Percentiles rank a stretch among this genome's conserved stretches.
phyloP scores from a whole-genome alignment of 257 asterid species.

The Lycium ferocissimum region DNA sequence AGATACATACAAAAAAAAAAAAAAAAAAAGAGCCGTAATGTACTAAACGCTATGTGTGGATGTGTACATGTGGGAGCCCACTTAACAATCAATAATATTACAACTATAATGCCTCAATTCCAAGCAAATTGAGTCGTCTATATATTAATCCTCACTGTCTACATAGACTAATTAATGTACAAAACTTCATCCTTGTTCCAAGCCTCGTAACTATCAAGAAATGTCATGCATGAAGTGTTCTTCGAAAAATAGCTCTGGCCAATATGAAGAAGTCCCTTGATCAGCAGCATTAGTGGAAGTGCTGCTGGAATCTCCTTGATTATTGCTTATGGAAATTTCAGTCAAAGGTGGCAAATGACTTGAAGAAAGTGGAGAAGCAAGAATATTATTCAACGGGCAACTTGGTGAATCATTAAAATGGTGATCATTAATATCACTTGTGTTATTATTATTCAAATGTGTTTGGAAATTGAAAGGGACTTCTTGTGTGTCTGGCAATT shows the following conservation, averaged over 20 bases:
- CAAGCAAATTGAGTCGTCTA: not conserved
- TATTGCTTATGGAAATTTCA: slow-evolving; percentile 36
- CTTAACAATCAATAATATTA: not conserved
- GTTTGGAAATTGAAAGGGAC: slow-evolving; percentile 53
- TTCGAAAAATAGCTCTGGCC: slow-evolving; percentile 47
- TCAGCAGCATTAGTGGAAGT: slow-evolving; percentile 35
- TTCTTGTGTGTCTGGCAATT: slow-evolving; percentile 52
- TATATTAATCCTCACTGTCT: not conserved
- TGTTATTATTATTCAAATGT: slow-evolving; percentile 29
- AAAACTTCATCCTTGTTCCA: not conserved
- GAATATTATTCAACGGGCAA: slow-evolving; percentile 39
- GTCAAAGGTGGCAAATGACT: slow-evolving; percentile 47
- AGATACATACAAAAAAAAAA: too few relatives aligned
- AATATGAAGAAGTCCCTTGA: slow-evolving; percentile 35
- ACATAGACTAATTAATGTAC: not conserved
- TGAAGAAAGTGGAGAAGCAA: slow-evolving; percentile 35
- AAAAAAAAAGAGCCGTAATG: not conserved
- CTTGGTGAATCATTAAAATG: slow-evolving; percentile 34
- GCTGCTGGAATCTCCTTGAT: slow-evolving; percentile 41
- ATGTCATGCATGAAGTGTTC: slow-evolving; percentile 42
- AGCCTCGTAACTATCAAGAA: not conserved
- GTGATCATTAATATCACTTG: not conserved
- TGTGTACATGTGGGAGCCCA: not conserved
- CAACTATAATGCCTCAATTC: not conserved
- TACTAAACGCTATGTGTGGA: too few relatives aligned